Evolutionary conservation across 805 yeast species (phyloP).

Genomic region (Peterozyma toletana): DNA sequence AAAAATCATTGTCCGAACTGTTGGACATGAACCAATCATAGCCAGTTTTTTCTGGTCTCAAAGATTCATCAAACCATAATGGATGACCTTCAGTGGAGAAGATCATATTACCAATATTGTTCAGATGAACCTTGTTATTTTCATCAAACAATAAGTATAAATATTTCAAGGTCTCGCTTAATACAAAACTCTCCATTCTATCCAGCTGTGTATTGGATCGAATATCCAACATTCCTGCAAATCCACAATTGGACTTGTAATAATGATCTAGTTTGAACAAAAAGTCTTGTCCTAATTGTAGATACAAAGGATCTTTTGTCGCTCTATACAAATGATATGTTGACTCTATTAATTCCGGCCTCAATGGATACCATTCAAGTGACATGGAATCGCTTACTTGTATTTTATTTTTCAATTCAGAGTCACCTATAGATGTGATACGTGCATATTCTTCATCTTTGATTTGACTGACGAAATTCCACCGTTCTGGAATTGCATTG

Average conservation of each 20-base stretch:
- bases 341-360: constrained; percentile 91
- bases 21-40: constrained; percentile 8
- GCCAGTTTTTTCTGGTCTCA: constrained; percentile 12
- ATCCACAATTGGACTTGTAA: constrained; percentile 67
- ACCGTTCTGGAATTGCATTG: constrained; percentile 84
- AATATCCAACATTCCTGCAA: constrained; percentile 68
- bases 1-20: too few relatives aligned
- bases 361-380: constrained; percentile 84
- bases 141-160: constrained; percentile 73
- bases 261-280: constrained; percentile 44
- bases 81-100: constrained; percentile 94
- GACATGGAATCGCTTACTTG: constrained; percentile 32
- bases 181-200: constrained; percentile 87
- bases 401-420: constrained; percentile 17
- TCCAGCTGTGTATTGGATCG: constrained; percentile 56
- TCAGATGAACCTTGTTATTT: constrained; percentile 39
- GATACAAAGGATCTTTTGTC: constrained; percentile 77
- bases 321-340: constrained; percentile 80
- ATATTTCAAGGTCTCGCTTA: constrained; percentile 84
- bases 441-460: constrained; percentile 12
- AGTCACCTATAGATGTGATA: constrained; percentile 1
- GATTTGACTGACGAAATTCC: constrained; percentile 38
- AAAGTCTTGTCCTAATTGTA: constrained; percentile 66
- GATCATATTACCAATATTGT: constrained; percentile 29
- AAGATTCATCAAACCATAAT: constrained; percentile 51